Evolutionary conservation across 768 basidiomycete genomes (phyloP), one percentile per base, ranked within the genome.

Genomic region (Obba rivulosa): DNA sequence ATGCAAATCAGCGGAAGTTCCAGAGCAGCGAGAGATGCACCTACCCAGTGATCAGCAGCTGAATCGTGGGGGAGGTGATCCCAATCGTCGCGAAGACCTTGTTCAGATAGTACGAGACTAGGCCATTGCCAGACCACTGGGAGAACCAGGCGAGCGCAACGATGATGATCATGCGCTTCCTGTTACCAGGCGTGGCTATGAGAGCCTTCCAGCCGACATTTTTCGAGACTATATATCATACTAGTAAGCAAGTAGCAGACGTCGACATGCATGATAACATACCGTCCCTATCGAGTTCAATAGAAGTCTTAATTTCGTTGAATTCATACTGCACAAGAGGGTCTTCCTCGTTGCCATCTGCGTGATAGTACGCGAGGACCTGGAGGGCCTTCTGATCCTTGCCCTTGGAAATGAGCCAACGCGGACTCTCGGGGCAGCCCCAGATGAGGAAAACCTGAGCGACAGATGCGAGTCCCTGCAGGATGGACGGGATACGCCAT

Each of bases 81-180:
- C 83, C 83, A 48, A 87, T 82, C 49, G 77, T 70, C 52, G 74
- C 64, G 64, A 92, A 80, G 44, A 91, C 82, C 64, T 77, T 73
- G 68, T 73, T 83, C 59, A 91, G 78, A 71, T 91, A 91, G 73
- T 84, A 89, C 7, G 85, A 87, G 43, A 87, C 83, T 46, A 91
- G 82, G 60, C 87, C 87, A 58, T 89, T 89, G 13, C 86, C 87
- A 9, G 85, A 88, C 87, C 86, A 89, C 57, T 87, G 85, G 2
- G 86, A 88, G 76, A 90, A 88, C 76, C 85, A 85, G 41, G 85
- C 86, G 47, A 90, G 70, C 41, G 83, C 83, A 53, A 86, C 62
- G 63, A 91, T 85, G 64, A 90, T 85, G 47, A 76, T 68, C 75
- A 91, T 76, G 49, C 90, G 86, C 65, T 73, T 81, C 54, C 79